Base-by-base conservation (phyloP, 768 basidiomycete genomes). In the Lactarius sp. region DNA sequence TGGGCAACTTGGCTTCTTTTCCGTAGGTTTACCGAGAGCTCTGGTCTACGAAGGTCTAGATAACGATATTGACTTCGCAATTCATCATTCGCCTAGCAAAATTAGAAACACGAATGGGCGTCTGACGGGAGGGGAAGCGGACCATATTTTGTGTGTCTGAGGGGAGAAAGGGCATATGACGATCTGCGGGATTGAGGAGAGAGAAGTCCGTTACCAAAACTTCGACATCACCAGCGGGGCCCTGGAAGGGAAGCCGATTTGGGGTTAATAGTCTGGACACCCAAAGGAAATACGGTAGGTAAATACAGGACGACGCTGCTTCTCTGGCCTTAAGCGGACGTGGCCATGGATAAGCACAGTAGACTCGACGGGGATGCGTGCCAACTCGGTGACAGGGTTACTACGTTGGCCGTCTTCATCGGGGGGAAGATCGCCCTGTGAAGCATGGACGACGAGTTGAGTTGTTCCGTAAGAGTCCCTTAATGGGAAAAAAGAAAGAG, bases 1-100 rank as follows among this genome's bases (percentile, higher is more conserved):
- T 87, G 88, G 33, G 92, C 85, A n/a, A 95, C 92, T 62, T 81
- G 77, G 72, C 90, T 90, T 65, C 95, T 82, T 69, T 84, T 88
- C 70, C 85, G 87, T 68, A 98, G 77, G 75, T 97, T 97, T 60
- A 82, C 76, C 3, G 92, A 81, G 49, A 98, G 75, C 14, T 79
- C 79, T 9, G 85, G 75, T 49, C 94, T 83, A 34, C 95, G 85
- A 47, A 98, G 83, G 78, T 98, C 95, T 49, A 97, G 83, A 79
- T 91, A 87, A 59, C 95, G 89, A 75, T 90, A 89, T 69, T 86
- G 86, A 60, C 90, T 83, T 63, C 95, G 84, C 39, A 95, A 74
- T 64, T 94, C 90, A 71, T 96, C 93, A 70, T 89, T 91, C 61
- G 90, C 84, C 92, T 94, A 69, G 42, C 42, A 56, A 57, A 51